A percentile compares a stretch with the other conserved stretches of the same genome.
phyloP scores from a whole-genome alignment of 208 protist species.

The Crithidia acanthocephali region DNA sequence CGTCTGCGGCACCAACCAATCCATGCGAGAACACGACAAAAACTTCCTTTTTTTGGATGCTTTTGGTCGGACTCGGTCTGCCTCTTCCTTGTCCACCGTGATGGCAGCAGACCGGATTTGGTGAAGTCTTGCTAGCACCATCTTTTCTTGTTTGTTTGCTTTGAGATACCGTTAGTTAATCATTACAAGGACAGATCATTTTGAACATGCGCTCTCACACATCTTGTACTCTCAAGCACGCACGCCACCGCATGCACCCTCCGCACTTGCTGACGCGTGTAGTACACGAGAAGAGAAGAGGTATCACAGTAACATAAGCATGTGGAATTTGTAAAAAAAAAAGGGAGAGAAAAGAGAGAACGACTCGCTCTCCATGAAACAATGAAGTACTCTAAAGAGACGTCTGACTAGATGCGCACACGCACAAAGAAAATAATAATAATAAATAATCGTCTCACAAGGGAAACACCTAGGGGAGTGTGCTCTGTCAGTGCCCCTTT shows the following conservation, averaged over 20 bases:
- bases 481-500: too few species aligned
- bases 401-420: neutral
- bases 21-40: too few species aligned
- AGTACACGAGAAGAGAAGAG: neutral
- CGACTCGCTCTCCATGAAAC: neutral
- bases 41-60: too few species aligned
- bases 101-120: too few species aligned
- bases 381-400: neutral
- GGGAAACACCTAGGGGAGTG: too few species aligned
- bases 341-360: constrained; percentile 6
- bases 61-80: too few species aligned
- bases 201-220: neutral
- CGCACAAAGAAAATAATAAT: too few species aligned
- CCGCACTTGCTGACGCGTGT: neutral
- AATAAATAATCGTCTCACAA: too few species aligned
- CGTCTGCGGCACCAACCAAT: too few species aligned
- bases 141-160: constrained; percentile 6
- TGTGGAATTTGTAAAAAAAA: too few species aligned
- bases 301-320: neutral
- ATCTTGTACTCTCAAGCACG: neutral
- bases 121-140: neutral
- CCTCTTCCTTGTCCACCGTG: too few species aligned
- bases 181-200: constrained; percentile 21
- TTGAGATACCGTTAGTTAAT: constrained; percentile 13
- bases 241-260: neutral